phyloP scores from a whole-genome alignment of 2,329 filamentous ascomycete genomes.

The Colletotrichum acutatum region DNA sequence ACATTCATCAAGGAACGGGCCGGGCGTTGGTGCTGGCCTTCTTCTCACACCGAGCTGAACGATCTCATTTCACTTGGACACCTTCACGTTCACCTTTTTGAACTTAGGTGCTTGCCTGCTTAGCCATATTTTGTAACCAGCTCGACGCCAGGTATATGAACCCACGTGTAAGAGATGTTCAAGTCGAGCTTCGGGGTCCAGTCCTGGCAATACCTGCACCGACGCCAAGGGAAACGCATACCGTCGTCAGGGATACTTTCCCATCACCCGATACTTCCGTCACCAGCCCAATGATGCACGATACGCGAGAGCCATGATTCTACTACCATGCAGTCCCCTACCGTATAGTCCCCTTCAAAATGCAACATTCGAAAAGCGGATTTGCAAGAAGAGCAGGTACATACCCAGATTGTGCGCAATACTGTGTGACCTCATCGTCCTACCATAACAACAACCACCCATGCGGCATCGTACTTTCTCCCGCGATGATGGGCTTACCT shows the following conservation, averaged over 20 bases:
- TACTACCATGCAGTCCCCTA: too few relatives aligned
- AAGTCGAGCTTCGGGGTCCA: neutral
- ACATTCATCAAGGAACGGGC: neutral
- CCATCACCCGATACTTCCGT: neutral
- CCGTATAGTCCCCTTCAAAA: too few relatives aligned
- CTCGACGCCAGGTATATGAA: neutral
- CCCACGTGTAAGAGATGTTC: neutral
- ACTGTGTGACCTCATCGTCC: slow-evolving; percentile 31
- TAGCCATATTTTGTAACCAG: too few relatives aligned
- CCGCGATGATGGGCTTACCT: neutral
- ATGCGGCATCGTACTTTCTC: neutral
- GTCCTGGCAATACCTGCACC: neutral
- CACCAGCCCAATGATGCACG: neutral
- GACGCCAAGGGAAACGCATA: neutral
- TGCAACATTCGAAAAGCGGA: neutral
- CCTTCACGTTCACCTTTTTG: too few relatives aligned
- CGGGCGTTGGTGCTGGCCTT: neutral
- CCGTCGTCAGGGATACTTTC: neutral
- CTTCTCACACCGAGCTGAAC: neutral
- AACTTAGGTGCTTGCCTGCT: neutral
- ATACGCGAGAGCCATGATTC: neutral
- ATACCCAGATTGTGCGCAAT: neutral
- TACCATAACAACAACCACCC: neutral
- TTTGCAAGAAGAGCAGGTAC: neutral
- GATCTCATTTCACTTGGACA: neutral